Evolutionary conservation across 192 early-diverging fungal genomes (phyloP).

Genomic region (Coemansia erecta): DNA sequence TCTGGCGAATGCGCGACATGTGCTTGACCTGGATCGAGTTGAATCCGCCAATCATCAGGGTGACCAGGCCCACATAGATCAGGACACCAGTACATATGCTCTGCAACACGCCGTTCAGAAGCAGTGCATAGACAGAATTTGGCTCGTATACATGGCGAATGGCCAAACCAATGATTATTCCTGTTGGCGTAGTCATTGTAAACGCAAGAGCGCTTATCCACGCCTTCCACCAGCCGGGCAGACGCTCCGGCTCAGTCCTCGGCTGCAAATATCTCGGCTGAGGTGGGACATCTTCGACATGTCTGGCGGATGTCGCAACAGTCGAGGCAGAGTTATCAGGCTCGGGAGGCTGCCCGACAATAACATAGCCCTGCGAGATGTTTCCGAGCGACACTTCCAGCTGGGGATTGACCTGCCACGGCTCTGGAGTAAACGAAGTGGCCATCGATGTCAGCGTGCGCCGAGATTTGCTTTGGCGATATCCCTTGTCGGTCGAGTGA

Average conservation of each 20-base stretch:
- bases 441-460: slow-evolving; percentile 43
- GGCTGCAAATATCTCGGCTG: slow-evolving; percentile 18
- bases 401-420: slow-evolving; percentile 48
- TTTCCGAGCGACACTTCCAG: slow-evolving; percentile 24
- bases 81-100: slow-evolving; percentile 73
- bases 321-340: background rate
- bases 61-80: slow-evolving; percentile 68
- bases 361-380: background rate
- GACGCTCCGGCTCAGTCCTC: slow-evolving; percentile 26
- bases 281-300: background rate
- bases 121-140: slow-evolving; percentile 56
- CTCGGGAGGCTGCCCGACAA: background rate
- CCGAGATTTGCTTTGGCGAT: slow-evolving; percentile 28
- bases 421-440: slow-evolving; percentile 47
- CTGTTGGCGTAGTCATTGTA: slow-evolving; percentile 70
- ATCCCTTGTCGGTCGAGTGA: slow-evolving; percentile 2
- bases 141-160: slow-evolving; percentile 61
- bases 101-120: slow-evolving; percentile 68
- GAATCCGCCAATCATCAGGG: slow-evolving; percentile 66
- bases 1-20: slow-evolving; percentile 15
- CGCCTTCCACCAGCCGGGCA: slow-evolving; percentile 51
- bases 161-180: slow-evolving; percentile 73
- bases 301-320: background rate
- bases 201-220: slow-evolving; percentile 58
- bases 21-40: slow-evolving; percentile 43